Evolutionary conservation across 169 alveolate species (phyloP), one percentile per base, ranked within the genome.

Genomic region (Perkinsus marinus): DNA sequence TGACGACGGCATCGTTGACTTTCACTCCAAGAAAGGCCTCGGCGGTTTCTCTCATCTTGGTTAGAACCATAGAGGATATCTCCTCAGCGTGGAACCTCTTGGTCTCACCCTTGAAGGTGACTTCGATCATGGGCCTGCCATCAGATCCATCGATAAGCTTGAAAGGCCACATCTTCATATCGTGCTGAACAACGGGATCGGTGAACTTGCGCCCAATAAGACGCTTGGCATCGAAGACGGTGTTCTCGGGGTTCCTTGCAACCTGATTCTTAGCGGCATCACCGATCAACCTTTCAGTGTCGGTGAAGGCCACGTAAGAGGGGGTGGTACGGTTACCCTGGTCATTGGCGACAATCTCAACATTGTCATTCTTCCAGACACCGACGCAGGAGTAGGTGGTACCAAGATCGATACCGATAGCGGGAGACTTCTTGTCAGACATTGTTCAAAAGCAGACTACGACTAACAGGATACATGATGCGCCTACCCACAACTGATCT

Each of bases 251-350:
- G 93, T 97, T 97, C 91, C 98, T 96, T 43, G 99, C 99, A 10
- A 97, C 99, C 94, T 98, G 99, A 92, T 97, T 98, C 95, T 97
- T 98, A 46, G 99, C 99, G 41, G 99, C 99, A 91, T 98, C 99
- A 13, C 99, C 99, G 68, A 99, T 97, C 68, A 98, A 96, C 92
- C 99, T 96, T 93, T 99, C 99, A 39, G 96, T 95, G 92, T 98
- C 99, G 57, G 99, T 97, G 94, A 97, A 98, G 46, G 98, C 99
- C 39, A 98, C 99, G 93, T 97, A 98, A 0, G 99, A 97, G 39
- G 99, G 99, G 13, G 99, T 97, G 90, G 98, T 98, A 92, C 99
- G 95, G 94, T 98, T 98, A 47, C 99, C 99, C 91, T 97, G 98
- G 92, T 98, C 99, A 93, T 98, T 98, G 30, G 99, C 97, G 93